Evolutionary conservation across 2,329 filamentous ascomycete species (phyloP), one percentile per base, ranked within the genome.

Genomic region (Botrytis fragariae): DNA sequence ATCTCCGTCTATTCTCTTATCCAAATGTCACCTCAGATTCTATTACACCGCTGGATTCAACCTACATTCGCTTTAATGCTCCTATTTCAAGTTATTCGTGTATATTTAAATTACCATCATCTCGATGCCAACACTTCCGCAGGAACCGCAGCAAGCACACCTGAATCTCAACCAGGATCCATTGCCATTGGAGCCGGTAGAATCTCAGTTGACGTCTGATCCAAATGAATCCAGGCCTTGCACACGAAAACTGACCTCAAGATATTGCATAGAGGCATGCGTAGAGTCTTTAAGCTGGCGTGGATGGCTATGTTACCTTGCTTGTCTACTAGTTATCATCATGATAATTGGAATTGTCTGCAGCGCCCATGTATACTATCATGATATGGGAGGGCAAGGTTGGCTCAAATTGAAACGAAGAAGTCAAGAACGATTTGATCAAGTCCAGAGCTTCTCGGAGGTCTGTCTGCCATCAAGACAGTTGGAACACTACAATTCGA

Each of bases 331-430:
- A 22, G 29, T 79, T 16, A 54, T 72, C 12, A 69, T 75, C 29
- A 79, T 78, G 69, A 64, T 77, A 35, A 57, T 78, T 44, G 77
- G 79, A 14, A 73, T 80, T 20, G 10, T 79, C 22, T 77, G 77
- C 71, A 74, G 69, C 45, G 72, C 76, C 29, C 79, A 80, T 62
- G 61, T 75, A 39, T 78, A 79, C 59, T 80, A 77, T 65, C 71
- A 75, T 37, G 69, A 76, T 35, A 74, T 77, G 44, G 77, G 78
- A 60, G 78, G 77, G 4, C 77, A 78, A 61, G 78, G 78, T 3
- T 80, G 73, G 64, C 65, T 78, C n/a, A 77, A 74, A 51, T 70
- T 51, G 29, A 72, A 75, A 60, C 69, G 45, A 10, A 63, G 64
- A 64, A 71, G 25, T 18, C 18, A 48, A 20, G 35, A 45, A 35